A percentile compares a stretch with the other conserved stretches of the same genome.
These are phyloP conservation scores for Salix caprea DNA, from an alignment of 345 rosid genomes.

Conservation along the genomic window DNA sequence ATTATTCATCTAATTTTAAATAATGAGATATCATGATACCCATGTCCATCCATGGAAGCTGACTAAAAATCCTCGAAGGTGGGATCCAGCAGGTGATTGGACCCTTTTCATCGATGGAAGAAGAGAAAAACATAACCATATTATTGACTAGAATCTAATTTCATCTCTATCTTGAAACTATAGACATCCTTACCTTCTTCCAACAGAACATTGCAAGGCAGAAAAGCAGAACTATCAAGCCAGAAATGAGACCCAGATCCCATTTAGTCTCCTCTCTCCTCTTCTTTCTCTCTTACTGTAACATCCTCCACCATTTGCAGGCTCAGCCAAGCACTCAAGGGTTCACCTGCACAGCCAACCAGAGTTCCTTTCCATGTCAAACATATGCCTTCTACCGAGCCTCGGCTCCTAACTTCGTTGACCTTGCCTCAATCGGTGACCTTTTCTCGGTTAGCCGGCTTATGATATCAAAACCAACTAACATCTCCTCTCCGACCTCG, in stretches of 20 bases:
- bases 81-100: background rate
- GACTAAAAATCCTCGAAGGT: background rate
- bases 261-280: constrained; percentile 19
- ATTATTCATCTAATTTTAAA: too few species aligned
- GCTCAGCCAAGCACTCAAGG: constrained; percentile 49
- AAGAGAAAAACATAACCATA: background rate
- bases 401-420: constrained; percentile 38
- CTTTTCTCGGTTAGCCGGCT: constrained; percentile 57
- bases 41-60: background rate
- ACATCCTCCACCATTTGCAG: constrained; percentile 6
- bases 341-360: constrained; percentile 34
- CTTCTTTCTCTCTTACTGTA: constrained; percentile 16
- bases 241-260: constrained; percentile 17
- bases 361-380: constrained; percentile 47
- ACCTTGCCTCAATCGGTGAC: constrained; percentile 55
- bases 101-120: background rate
- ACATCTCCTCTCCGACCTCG: constrained; percentile 49
- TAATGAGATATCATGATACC: background rate
- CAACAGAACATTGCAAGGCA: background rate
- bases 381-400: constrained; percentile 55
- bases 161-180: background rate
- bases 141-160: background rate
- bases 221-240: background rate
- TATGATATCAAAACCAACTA: constrained; percentile 57
- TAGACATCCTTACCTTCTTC: background rate